Conservation (phyloP, 163 green algal genomes). For the Chlamydomonas reinhardtii region DNA sequence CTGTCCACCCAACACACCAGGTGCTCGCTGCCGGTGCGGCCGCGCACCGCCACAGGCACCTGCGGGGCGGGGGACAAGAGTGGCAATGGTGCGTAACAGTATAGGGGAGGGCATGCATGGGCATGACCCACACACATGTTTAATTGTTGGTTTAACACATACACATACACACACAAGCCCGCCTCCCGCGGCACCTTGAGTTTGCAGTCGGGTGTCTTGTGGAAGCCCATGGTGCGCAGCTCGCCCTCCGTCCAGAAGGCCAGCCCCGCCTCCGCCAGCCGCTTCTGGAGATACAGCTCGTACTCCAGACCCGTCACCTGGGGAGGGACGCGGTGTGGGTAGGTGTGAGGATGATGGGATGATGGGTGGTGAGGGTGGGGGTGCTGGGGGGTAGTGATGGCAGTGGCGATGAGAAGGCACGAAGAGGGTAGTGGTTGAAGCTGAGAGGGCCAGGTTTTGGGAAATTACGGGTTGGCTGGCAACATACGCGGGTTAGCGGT, state of each 20-base stretch:
- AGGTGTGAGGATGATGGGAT: neutral
- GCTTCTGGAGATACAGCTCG: slow-evolving; percentile 78
- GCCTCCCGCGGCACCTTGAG: slow-evolving; percentile 68
- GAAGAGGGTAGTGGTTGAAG: no score
- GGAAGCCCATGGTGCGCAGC: slow-evolving; percentile 78
- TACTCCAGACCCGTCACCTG: slow-evolving; percentile 76
- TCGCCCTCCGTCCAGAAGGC: slow-evolving; percentile 85
- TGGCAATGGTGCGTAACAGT: no score
- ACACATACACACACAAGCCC: no score
- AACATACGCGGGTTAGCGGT: no score
- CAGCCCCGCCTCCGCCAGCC: slow-evolving; percentile 68
- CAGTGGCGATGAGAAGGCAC: no score
- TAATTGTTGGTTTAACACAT: no score
- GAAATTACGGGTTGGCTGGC: no score
- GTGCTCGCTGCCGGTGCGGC: slow-evolving; percentile 17
- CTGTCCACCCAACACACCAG: slow-evolving; percentile 95
- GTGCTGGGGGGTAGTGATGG: neutral
- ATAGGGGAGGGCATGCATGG: no score
- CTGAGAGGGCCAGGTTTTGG: no score
- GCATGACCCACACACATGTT: no score
- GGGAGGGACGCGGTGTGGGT: neutral
- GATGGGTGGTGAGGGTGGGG: neutral
- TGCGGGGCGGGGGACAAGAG: slow-evolving; percentile 39
- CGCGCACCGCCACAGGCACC: slow-evolving; percentile 76
- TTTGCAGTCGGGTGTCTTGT: slow-evolving; percentile 83